Conservation (phyloP, 2,329 filamentous ascomycete species). For the Paracamarosporium sp. region DNA sequence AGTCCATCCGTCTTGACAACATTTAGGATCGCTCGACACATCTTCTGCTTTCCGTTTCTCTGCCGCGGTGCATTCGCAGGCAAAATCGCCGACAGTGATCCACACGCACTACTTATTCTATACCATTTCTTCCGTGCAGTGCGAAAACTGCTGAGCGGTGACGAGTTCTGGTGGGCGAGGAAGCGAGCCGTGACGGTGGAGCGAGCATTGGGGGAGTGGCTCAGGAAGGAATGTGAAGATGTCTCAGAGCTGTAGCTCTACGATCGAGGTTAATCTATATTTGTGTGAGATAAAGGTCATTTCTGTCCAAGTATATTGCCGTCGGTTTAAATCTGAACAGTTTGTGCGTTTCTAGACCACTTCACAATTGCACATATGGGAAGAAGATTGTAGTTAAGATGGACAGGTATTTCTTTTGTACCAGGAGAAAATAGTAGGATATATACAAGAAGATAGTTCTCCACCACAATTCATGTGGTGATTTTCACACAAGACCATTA, state of each 20-base stretch:
- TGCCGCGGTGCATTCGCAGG: background rate
- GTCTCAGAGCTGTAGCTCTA: too few species aligned
- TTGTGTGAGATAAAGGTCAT: too few species aligned
- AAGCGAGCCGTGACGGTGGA: background rate
- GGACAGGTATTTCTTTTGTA: background rate
- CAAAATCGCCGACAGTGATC: background rate
- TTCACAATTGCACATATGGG: too few species aligned
- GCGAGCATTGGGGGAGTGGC: background rate
- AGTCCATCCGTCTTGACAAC: background rate
- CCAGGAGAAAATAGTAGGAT: background rate
- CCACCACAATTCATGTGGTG: background rate
- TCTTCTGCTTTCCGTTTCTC: background rate
- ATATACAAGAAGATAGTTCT: constrained; percentile 4
- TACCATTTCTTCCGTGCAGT: background rate
- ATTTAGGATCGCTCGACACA: background rate
- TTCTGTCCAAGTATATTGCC: too few species aligned
- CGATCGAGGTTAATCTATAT: too few species aligned
- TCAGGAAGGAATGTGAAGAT: background rate
- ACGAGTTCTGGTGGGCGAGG: background rate
- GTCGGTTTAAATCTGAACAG: too few species aligned
- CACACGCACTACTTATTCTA: background rate
- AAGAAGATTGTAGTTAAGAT: background rate
- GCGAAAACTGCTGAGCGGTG: background rate
- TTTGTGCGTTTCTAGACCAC: too few species aligned
- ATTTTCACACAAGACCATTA: background rate